Base-by-base conservation (phyloP, 83 land plant genomes). In the Diphasiastrum complanatum region DNA sequence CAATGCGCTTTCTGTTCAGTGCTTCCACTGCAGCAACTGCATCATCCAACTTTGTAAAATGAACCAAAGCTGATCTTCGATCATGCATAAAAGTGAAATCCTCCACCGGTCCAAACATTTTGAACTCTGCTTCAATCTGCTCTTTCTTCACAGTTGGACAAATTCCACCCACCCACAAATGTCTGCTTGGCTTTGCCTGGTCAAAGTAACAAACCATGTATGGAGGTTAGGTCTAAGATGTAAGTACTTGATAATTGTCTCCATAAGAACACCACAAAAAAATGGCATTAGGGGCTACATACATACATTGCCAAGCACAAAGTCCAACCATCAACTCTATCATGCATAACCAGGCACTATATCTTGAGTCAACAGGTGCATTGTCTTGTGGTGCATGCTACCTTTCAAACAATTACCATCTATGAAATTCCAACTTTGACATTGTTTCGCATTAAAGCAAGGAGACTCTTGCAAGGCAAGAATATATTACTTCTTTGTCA, bases 141-240 rank as follows among this genome's bases (percentile, higher is more conserved):
- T 88, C 88, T 59, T 76, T 92, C 10, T 85, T 53, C 10, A 85
- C 67, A 51, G 72, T 70, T 46, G 60, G 68, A 64, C 85, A 63
- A 60, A 92, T 74, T 32, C 96, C 91, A 56, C 86, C 91, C n/a
- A 92, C 82, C 95, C 96, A 88, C 36, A 92, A 70, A 60, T 78
- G 67, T 52, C 78, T 86, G n/a, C 78, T 77, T 28, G 91, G 85
- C 59, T 76, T 85, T 10, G 88, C 86, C 98, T 92, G 83, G 0
- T 27, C 11, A 50, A 1, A 18, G 18, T 14, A 14, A 41, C 12
- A 0, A 0, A 41, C 0, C 12, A 41, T 14, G 45, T 18, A 41
- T 41, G 45, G 45, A n/a, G n/a, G n/a, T n/a, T n/a, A n/a, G n/a
- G n/a, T n/a, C n/a, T n/a, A n/a, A n/a, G n/a, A n/a, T n/a, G n/a